These are phyloP conservation scores for Ceratobasidium theobromae DNA, from an alignment of 1,284 basidiomycete species.

Conservation along the genomic window DNA sequence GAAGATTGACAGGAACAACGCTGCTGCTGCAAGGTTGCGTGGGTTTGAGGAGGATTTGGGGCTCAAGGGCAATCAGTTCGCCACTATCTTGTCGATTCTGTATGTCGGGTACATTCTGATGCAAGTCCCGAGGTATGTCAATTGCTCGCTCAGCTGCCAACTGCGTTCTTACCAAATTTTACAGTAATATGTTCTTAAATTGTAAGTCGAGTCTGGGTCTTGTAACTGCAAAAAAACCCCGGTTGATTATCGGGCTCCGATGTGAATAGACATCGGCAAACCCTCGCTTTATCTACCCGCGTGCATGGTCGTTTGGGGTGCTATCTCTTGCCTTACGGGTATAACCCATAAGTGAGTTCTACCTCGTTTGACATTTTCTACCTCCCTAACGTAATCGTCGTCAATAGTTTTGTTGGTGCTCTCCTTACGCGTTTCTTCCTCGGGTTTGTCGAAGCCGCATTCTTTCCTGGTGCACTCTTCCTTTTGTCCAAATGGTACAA, in stretches of 20 bases:
- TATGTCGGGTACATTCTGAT: constrained; percentile 79
- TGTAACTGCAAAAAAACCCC: background rate
- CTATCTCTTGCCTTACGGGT: constrained; percentile 63
- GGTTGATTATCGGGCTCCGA: constrained; percentile 1
- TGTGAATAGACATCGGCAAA: constrained; percentile 50
- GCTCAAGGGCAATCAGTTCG: constrained; percentile 65
- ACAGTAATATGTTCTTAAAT: constrained; percentile 72
- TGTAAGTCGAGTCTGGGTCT: constrained; percentile 39
- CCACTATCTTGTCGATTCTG: constrained; percentile 69
- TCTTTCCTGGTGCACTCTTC: constrained; percentile 69
- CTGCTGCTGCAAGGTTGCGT: constrained; percentile 44
- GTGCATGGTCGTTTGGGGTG: constrained; percentile 73
- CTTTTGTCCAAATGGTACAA: constrained; percentile 75
- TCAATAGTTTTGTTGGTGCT: constrained; percentile 61
- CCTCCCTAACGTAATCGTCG: too few relatives aligned
- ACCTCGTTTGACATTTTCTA: constrained; percentile 33
- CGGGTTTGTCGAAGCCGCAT: constrained; percentile 59
- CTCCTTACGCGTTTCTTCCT: constrained; percentile 76
- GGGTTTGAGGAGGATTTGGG: constrained; percentile 71
- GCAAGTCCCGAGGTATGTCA: constrained; percentile 72
- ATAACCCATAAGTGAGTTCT: constrained; percentile 55
- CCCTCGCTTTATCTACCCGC: constrained; percentile 72
- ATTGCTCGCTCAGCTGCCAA: constrained; percentile 4
- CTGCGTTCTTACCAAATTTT: constrained; percentile 26
- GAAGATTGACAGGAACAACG: constrained; percentile 38